Evolutionary conservation across 352 stramenopile genomes (phyloP), one percentile per base, ranked within the genome.

Genomic region (Plasmopara viticola): DNA sequence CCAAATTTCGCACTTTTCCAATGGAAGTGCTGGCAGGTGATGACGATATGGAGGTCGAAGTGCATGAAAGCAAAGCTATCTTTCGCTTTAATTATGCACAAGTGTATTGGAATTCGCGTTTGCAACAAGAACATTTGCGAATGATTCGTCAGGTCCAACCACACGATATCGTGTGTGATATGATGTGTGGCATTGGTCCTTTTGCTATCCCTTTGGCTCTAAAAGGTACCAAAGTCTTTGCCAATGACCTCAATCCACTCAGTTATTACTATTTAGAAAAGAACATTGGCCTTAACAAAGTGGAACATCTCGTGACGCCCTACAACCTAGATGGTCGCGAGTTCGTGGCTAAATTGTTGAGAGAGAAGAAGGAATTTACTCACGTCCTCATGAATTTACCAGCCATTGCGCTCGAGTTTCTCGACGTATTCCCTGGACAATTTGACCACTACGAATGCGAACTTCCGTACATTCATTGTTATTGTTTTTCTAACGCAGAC

Each of bases 341-440:
- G n/a, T 98, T 98, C 52, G 60, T 98, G 44, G 68, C 84, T 42
- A 68, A 86, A 30, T 60, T 97, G 48, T n/a, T 78, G 12, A 76
- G 43, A 4, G 71, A 78, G 40, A 81, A 68, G 44, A 84, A 78
- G 37, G 69, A 87, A 57, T 87, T 88, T 30, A 72, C 85, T 43
- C 94, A 98, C 60, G 88, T 97, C 28, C 77, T 99, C 13, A 98
- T 98, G 88, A 99, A 99, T 75, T 72, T 99, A 44, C 96, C 96
- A 6, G 90, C 90, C 9, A 90, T 87, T 41, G 94, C 91, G 6
- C 69, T 91, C 34, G 95, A 98, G 51, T 98, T 98, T 65, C 78
- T 99, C 20, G 78, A 88, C 43, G 80, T 66, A 0, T 90, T 90
- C 56, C 59, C 68, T 4, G 70, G 72, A 18, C 64, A 79, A 34